phyloP scores from a whole-genome alignment of 1,139 yeast species.

The Chernovozyma sophiae-reginae region DNA sequence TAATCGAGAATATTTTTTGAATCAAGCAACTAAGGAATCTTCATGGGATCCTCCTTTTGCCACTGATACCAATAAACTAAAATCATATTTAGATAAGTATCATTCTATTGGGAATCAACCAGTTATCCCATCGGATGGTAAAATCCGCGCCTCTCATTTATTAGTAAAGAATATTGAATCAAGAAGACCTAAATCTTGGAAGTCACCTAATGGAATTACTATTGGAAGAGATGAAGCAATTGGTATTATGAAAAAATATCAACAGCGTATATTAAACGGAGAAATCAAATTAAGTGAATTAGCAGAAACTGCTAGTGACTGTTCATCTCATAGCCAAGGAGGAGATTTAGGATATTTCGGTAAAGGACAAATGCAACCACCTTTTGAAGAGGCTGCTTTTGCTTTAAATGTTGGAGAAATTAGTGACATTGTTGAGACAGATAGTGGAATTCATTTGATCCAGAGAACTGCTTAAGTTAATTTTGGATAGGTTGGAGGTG shows the following conservation, averaged over 20 bases:
- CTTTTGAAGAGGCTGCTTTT: slow-evolving; percentile 86
- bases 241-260: slow-evolving; percentile 54
- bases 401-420: slow-evolving; percentile 77
- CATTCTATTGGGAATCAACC: slow-evolving; percentile 56
- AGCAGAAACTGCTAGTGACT: slow-evolving; percentile 83
- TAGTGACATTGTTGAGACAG: slow-evolving; percentile 81
- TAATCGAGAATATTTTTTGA: slow-evolving; percentile 77
- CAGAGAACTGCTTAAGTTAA: slow-evolving; percentile 60
- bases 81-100: slow-evolving; percentile 48
- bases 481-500: too few species aligned
- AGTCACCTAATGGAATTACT: slow-evolving; percentile 65
- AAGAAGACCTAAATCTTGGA: slow-evolving; percentile 92
- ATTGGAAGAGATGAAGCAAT: slow-evolving; percentile 82
- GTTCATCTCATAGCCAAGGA: slow-evolving; percentile 79
- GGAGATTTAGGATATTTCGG: slow-evolving; percentile 93
- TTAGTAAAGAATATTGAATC: slow-evolving; percentile 78
- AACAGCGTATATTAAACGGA: slow-evolving; percentile 64
- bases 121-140: slow-evolving; percentile 49
- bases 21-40: slow-evolving; percentile 67
- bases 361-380: slow-evolving; percentile 91
- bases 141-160: slow-evolving; percentile 55
- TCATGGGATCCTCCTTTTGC: slow-evolving; percentile 93
- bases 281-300: slow-evolving; percentile 64
- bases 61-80: slow-evolving; percentile 60
- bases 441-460: slow-evolving; percentile 86